Percentiles rank a stretch among this genome's conserved stretches.
These are phyloP conservation scores for Sclerotinia sclerotiorum DNA, from an alignment of 2,329 filamentous ascomycete genomes.

Conservation along the genomic window DNA sequence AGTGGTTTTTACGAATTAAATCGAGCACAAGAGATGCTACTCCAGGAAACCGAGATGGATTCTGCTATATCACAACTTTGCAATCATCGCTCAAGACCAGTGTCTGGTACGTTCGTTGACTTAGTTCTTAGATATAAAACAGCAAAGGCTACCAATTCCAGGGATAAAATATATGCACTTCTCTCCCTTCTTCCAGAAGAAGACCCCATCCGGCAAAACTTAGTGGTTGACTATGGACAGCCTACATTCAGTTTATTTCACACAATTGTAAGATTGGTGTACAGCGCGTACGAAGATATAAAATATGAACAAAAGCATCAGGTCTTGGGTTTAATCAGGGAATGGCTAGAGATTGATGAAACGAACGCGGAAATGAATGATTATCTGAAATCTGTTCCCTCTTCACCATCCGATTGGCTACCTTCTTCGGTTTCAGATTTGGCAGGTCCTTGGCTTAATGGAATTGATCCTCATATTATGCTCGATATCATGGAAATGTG, in stretches of 20 bases:
- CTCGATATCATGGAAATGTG: background rate
- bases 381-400: background rate
- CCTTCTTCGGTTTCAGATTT: background rate
- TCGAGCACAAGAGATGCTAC: background rate
- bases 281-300: background rate
- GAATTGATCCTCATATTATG: background rate
- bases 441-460: background rate
- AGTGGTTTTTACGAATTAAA: background rate
- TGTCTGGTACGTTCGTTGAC: background rate
- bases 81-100: background rate
- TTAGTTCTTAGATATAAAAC: background rate
- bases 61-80: slow-evolving; percentile 1
- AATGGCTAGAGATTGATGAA: background rate
- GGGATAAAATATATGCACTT: slow-evolving; percentile 20
- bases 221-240: slow-evolving; percentile 6
- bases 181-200: slow-evolving; percentile 16
- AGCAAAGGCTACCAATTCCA: slow-evolving; percentile 2
- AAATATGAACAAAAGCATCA: background rate
- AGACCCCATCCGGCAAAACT: background rate
- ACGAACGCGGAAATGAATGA: background rate
- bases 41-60: background rate
- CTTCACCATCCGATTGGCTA: slow-evolving; percentile 6
- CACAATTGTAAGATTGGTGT: background rate
- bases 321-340: background rate
- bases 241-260: slow-evolving; percentile 4